Evolutionary conservation across 768 basidiomycete species (phyloP).

Genomic region (Trametes cingulata): DNA sequence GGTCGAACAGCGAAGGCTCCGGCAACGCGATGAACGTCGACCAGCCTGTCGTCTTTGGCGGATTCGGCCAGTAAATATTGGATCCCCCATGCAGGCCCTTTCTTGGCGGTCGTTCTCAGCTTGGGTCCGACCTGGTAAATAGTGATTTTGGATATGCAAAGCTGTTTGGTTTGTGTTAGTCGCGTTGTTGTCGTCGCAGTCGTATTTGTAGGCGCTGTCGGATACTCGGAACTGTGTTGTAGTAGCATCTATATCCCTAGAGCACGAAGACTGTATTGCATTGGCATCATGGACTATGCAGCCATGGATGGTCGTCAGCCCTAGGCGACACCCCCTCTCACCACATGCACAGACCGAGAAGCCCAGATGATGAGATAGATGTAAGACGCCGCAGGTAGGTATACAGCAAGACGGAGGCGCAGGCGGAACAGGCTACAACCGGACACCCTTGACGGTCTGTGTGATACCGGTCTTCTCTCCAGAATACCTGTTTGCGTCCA

Average conservation of each 20-base stretch:
- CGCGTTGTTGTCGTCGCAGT: slow-evolving; percentile 1
- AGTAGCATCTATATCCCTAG: slow-evolving; percentile 20
- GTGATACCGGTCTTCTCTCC: slow-evolving; percentile 95
- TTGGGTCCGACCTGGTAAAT: background rate
- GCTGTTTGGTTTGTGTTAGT: background rate
- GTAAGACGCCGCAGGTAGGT: background rate
- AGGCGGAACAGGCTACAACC: slow-evolving; percentile 50
- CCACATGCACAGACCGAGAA: background rate
- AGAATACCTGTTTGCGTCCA: slow-evolving; percentile 73
- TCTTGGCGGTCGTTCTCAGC: background rate
- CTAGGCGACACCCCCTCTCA: background rate
- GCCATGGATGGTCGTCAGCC: background rate
- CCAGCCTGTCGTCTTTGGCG: slow-evolving; percentile 14
- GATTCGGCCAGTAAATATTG: background rate
- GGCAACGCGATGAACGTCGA: slow-evolving; percentile 24
- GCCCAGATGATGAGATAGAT: background rate
- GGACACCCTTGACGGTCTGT: slow-evolving; percentile 85
- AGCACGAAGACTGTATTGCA: slow-evolving; percentile 12
- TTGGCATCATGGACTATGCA: background rate
- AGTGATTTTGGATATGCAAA: background rate
- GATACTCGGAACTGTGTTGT: slow-evolving; percentile 17
- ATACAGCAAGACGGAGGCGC: background rate
- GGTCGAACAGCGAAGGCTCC: background rate
- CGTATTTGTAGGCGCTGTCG: slow-evolving; percentile 7
- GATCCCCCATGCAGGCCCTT: background rate